Evolutionary conservation across 805 yeast genomes (phyloP), one percentile per base, ranked within the genome.

Genomic region (Pichia paraexigua): DNA sequence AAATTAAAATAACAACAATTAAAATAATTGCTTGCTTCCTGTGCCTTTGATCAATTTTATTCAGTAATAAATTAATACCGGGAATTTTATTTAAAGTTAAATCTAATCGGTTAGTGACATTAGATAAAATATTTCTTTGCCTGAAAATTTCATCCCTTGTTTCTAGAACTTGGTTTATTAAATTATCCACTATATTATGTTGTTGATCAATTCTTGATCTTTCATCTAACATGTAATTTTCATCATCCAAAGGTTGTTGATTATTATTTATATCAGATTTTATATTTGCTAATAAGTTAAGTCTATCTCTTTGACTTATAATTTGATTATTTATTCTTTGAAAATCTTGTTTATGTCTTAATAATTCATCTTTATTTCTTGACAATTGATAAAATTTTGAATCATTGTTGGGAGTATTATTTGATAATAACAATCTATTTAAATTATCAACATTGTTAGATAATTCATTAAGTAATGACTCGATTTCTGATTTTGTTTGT

Each of bases 21-120:
- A 92, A 68, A n/a, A 92, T 85, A 28, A 92, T 64, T 22, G 95
- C 83, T 66, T 94, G 96, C 52, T 97, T 80, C 71, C 83, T 87
- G 67, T 91, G 84, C 61, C 98, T 77, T 3, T 96, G 84, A 65
- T 90, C 90, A 58, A 92, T 91, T 66, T 84, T 85, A 11, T 83
- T 71, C 30, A 92, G 79, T 50, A 92, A 65, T 9, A 79, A 78
- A 63, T 84, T 86, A 45, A 92, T 71, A 0, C 97, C 97, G 0
- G 99, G 99, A 46, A 94, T 77, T 40, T 77, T 71, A 60, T 79
- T 79, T 45, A 90, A 69, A 1, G 87, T 73, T 42, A 76, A 76
- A 53, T 81, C 72, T 50, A 91, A 71, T 52, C 80, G 75, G 51
- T 78, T 74, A 56, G 84, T 87, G 6, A 94, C 86, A 53, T 72